phyloP scores from a whole-genome alignment of 2,329 filamentous ascomycete genomes.

The Cercospora berteroae region DNA sequence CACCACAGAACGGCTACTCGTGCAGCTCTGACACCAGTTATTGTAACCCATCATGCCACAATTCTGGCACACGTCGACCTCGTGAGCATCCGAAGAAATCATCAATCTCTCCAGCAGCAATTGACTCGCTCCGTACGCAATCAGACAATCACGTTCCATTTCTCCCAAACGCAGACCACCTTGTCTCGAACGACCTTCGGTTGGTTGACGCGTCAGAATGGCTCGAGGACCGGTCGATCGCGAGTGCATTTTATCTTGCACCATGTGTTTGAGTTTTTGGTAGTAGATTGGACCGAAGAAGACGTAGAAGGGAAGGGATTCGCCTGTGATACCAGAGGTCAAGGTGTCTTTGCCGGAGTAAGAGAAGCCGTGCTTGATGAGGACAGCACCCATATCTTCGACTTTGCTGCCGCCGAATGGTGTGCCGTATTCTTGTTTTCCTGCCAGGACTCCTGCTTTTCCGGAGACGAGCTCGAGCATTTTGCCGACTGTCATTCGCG shows the following conservation, averaged over 20 bases:
- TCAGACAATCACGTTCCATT: constrained; percentile 98
- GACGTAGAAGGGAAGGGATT: constrained; percentile 90
- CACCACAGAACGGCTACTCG: constrained; percentile 77
- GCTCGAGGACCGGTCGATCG: constrained; percentile 85
- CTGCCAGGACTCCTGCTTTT: constrained; percentile 85
- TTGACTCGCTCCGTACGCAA: constrained; percentile 93
- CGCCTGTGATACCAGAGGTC: constrained; percentile 90
- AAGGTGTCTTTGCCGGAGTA: constrained; percentile 98
- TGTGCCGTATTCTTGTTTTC: constrained; percentile 84
- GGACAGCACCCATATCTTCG: constrained; percentile 81
- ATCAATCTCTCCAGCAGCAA: constrained; percentile 89
- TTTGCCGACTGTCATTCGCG: constrained; percentile 98
- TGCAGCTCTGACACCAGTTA: constrained; percentile 91
- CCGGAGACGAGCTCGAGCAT: constrained; percentile 92
- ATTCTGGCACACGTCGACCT: constrained; percentile 88
- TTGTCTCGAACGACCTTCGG: constrained; percentile 88
- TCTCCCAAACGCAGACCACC: constrained; percentile 92
- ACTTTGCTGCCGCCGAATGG: constrained; percentile 81
- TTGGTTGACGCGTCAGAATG: constrained; percentile 91
- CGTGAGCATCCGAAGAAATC: constrained; percentile 86
- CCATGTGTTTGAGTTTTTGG: constrained; percentile 99
- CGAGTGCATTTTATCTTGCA: constrained; percentile 99
- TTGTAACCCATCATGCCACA: constrained; percentile 95
- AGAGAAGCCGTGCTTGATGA: constrained; percentile 86
- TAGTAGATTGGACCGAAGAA: constrained; percentile 99